Conservation (phyloP, 257 asterid species). For the Solanum rostratum region DNA sequence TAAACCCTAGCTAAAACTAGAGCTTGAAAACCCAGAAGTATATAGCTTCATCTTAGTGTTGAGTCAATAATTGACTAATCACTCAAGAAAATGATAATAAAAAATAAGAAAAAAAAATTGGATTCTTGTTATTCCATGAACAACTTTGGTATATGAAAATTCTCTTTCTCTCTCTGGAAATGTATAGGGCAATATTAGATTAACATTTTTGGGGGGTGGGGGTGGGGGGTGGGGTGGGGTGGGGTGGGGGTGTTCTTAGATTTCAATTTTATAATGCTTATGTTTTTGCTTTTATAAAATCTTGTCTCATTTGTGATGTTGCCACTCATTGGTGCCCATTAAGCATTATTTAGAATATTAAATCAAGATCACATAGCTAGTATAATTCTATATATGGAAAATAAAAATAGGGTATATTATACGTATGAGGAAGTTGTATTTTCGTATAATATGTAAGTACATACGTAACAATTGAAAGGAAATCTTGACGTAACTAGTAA, state of each 20-base stretch:
- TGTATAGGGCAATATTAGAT: background rate
- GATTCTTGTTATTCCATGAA: background rate
- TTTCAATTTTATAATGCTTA: background rate
- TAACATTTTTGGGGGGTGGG: background rate
- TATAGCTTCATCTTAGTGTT: background rate
- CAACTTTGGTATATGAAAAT: background rate
- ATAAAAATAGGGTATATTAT: background rate
- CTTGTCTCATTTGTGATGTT: background rate
- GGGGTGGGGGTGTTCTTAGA: background rate
- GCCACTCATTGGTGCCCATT: constrained; percentile 5
- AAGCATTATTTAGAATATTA: background rate
- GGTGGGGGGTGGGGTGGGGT: background rate
- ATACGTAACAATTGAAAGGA: too few species aligned
- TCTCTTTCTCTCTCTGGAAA: background rate
- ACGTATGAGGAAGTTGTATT: background rate
- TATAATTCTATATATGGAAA: background rate
- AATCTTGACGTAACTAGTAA: background rate
- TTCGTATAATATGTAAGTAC: too few species aligned
- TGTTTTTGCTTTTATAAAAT: background rate
- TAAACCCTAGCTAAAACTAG: background rate
- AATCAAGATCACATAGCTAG: background rate
- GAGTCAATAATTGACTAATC: background rate
- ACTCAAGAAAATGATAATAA: background rate
- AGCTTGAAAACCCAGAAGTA: background rate
- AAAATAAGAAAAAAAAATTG: background rate